Evolutionary conservation across 2,329 filamentous ascomycete species (phyloP), one percentile per base, ranked within the genome.

Genomic region (Monosporascus sp.): DNA sequence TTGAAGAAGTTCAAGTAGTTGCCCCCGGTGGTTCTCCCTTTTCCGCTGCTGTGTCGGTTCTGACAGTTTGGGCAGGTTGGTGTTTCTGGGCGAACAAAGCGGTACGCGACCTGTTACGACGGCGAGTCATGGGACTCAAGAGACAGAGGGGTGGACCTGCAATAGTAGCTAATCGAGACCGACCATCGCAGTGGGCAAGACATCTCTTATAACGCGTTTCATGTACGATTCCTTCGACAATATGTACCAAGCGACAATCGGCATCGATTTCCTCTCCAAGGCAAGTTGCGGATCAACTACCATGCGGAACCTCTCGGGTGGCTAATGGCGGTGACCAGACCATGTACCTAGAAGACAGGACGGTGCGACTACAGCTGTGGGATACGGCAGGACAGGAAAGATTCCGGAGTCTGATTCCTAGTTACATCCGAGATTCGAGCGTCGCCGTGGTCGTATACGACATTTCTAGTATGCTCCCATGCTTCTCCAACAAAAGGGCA

Each of bases 171-270:
- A 53, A 53, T 48, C 45, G n/a, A 42, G 25, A 47, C 18, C 44
- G 54, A 48, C 54, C 45, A 50, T 15, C 50, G 60, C 71, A 97
- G 94, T 99, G 65, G 94, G 94, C 70, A 99, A 99, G 79, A 99
- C 94, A 34, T 99, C 94, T 57, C 78, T 99, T 65, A 99, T 99
- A 72, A 99, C 94, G 61, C 87, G 94, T 60, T 99, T 99, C 80
- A 99, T 99, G 94, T 99, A 99, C 81, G 94, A 99, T 75, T 97
- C 94, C 47, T 99, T 99, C 79, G 94, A 99, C 80, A 97, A 96
- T 76, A 97, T 93, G 81, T 99, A 99, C 77, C 94, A 99, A 75
- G 94, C 94, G 53, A 99, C 94, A 39, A 97, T 99, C 69, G 94
- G 94, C 68, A 99, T 99, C 77, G 94, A 99, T 75, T 99, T 99